These are phyloP conservation scores for Termitomyces heimii DNA, from an alignment of 768 basidiomycete genomes.

Conservation along the genomic window DNA sequence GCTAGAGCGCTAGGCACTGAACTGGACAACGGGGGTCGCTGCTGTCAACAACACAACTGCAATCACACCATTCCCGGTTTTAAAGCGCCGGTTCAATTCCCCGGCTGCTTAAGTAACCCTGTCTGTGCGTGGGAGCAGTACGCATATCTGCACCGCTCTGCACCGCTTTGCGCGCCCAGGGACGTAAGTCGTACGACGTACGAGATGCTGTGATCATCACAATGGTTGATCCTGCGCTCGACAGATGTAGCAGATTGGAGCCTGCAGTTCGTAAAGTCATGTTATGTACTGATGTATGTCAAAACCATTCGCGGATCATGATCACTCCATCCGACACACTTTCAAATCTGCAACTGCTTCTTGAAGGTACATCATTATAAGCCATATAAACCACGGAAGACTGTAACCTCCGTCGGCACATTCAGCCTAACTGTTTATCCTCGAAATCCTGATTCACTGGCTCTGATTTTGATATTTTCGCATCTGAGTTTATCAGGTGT, in stretches of 20 bases:
- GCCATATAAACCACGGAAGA: not conserved
- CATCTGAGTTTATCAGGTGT: too few relatives aligned
- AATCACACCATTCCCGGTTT: slow-evolving; percentile 11
- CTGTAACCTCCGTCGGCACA: too few relatives aligned
- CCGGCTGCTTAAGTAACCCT: slow-evolving; percentile 1
- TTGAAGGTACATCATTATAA: not conserved
- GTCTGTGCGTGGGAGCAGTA: slow-evolving; percentile 19
- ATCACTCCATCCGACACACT: not conserved
- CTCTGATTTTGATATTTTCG: too few relatives aligned
- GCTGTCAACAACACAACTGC: slow-evolving; percentile 13
- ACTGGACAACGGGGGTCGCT: slow-evolving; percentile 6
- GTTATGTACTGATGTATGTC: not conserved
- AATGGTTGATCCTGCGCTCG: not conserved
- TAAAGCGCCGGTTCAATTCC: slow-evolving; percentile 20
- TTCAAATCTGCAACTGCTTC: not conserved
- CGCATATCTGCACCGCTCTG: not conserved
- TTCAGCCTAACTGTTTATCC: not conserved
- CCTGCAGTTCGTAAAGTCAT: not conserved
- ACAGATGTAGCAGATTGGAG: not conserved
- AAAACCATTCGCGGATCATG: not conserved
- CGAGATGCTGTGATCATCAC: not conserved
- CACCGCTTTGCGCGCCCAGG: not conserved
- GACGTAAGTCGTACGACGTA: not conserved
- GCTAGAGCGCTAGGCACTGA: slow-evolving; percentile 6
- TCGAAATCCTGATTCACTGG: too few relatives aligned